Evolutionary conservation across 2,329 filamentous ascomycete species (phyloP).

Genomic region (Neofusicoccum kwambonambiense): DNA sequence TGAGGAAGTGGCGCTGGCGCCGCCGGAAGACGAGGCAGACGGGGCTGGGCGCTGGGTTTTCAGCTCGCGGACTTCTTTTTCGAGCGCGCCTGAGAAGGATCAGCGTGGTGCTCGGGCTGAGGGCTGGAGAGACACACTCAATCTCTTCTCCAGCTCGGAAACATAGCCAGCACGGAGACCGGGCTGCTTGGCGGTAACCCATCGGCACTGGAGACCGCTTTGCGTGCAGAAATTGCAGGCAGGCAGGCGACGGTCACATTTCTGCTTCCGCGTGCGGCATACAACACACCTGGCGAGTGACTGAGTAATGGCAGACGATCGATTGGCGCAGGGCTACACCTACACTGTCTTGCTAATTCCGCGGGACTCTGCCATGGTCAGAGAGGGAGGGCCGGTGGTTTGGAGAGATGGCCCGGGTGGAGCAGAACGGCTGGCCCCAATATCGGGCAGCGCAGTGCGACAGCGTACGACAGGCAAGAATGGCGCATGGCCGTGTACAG

Average conservation of each 20-base stretch:
- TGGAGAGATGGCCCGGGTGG: background rate
- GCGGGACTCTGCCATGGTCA: background rate
- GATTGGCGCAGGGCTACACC: background rate
- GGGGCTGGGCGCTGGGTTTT: conserved; percentile 21
- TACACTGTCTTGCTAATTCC: conserved; percentile 26
- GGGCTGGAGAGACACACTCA: conserved; percentile 26
- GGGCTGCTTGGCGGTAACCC: conserved; percentile 24
- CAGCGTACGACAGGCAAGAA: background rate
- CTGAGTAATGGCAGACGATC: background rate
- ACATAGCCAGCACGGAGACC: conserved; percentile 48
- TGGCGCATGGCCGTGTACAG: too few relatives aligned
- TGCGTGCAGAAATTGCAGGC: conserved; percentile 26
- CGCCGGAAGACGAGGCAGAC: background rate
- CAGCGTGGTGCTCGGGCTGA: conserved; percentile 3
- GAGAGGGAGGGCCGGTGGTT: background rate
- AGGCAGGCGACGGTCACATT: conserved; percentile 27
- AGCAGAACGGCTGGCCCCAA: background rate
- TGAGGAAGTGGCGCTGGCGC: background rate
- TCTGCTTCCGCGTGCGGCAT: conserved; percentile 28
- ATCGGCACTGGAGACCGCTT: conserved; percentile 26
- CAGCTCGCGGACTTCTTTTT: conserved; percentile 24
- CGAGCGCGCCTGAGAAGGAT: conserved; percentile 24
- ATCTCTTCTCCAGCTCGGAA: conserved; percentile 35
- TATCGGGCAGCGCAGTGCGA: background rate
- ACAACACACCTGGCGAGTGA: conserved; percentile 24